Conservation (phyloP, 169 alveolate genomes). For the Perkinsus olseni region DNA sequence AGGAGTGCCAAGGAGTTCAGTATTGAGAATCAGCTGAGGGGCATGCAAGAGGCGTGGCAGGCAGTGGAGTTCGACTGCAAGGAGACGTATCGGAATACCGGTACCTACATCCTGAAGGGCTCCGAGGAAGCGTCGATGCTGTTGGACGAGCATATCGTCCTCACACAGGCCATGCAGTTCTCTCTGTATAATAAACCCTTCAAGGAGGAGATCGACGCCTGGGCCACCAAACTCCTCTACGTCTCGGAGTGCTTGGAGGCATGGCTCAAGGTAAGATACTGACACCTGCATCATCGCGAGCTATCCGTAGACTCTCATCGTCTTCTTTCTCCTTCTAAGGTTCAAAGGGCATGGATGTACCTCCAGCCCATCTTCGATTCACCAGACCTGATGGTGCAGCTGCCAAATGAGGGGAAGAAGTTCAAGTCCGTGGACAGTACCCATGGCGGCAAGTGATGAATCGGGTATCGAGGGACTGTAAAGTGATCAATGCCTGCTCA, state of each 20-base stretch:
- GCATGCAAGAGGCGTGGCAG: conserved; percentile 62
- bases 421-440: conserved; percentile 83
- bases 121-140: conserved; percentile 60
- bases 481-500: conserved; percentile 63
- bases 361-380: conserved; percentile 85
- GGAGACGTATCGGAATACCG: conserved; percentile 55
- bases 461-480: conserved; percentile 46
- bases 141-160: conserved; percentile 70
- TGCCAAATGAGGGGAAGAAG: conserved; percentile 84
- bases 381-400: conserved; percentile 79
- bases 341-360: conserved; percentile 83
- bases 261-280: conserved; percentile 56
- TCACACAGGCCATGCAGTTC: conserved; percentile 74
- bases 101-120: conserved; percentile 57
- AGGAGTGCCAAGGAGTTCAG: conserved; percentile 58
- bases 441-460: conserved; percentile 81
- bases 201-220: conserved; percentile 69
- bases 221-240: conserved; percentile 70
- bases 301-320: conserved; percentile 60
- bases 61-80: conserved; percentile 53
- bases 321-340: conserved; percentile 28
- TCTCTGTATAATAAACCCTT: conserved; percentile 78
- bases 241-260: conserved; percentile 80
- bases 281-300: neutral
- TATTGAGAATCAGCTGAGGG: conserved; percentile 48